Percentiles rank a stretch among this genome's conserved stretches.
Evolutionary conservation across 129 eudicot genomes (phyloP).

Genomic region (Oenanthe sinensis): DNA sequence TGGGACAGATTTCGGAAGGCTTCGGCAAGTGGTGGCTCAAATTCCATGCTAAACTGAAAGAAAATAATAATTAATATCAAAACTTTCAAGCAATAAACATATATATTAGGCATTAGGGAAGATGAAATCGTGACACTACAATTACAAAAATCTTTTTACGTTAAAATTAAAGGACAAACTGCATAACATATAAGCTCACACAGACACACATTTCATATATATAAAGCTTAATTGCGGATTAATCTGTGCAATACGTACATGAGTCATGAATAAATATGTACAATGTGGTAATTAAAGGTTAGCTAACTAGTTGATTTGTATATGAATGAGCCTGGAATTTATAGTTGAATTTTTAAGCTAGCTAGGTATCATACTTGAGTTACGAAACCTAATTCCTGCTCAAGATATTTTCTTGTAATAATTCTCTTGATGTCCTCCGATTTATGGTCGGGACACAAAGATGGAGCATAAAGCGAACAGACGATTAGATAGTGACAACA

Average conservation of each 20-base stretch:
- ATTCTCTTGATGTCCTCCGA: background rate
- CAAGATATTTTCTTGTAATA: slow-evolving; percentile 1
- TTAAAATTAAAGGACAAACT: background rate
- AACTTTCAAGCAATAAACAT: background rate
- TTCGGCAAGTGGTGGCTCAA: background rate
- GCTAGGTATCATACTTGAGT: background rate
- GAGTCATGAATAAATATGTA: no score
- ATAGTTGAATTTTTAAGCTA: background rate
- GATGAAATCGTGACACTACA: no score
- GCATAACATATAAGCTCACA: background rate
- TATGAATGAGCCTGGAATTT: background rate
- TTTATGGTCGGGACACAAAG: background rate
- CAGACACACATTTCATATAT: background rate
- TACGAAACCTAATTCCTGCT: background rate
- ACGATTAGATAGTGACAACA: background rate
- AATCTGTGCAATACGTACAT: no score
- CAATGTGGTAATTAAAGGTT: no score
- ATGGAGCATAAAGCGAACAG: background rate
- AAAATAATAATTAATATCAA: background rate
- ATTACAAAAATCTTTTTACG: background rate
- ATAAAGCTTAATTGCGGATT: background rate
- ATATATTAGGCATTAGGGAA: background rate
- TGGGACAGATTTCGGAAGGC: background rate
- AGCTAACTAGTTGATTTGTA: background rate
- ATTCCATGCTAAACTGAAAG: background rate